Percentiles rank a stretch among this genome's conserved stretches.
Evolutionary conservation across 306 rosid species (phyloP).

Genomic region (Herpetospermum pedunculosum): DNA sequence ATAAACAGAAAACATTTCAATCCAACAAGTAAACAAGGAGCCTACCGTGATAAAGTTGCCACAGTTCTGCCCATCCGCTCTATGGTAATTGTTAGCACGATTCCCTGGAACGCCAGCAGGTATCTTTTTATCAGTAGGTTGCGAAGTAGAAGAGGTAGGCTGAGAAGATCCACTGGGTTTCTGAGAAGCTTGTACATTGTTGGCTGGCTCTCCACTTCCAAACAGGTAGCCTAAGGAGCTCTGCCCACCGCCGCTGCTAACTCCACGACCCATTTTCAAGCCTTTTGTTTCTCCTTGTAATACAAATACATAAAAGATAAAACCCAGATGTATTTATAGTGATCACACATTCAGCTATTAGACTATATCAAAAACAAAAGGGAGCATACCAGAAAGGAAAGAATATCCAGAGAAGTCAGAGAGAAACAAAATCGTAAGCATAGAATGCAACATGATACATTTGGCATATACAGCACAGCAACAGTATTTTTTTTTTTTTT

Average conservation of each 20-base stretch:
- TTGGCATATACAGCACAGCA: background rate
- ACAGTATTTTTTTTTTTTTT: too few relatives aligned
- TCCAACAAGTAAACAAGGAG: background rate
- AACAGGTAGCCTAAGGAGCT: conserved; percentile 81
- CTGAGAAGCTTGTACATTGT: conserved; percentile 14
- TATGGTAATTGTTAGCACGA: conserved; percentile 58
- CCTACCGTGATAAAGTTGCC: conserved; percentile 86
- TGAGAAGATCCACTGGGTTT: conserved; percentile 19
- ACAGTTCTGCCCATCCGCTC: conserved; percentile 86
- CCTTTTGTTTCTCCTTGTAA: conserved; percentile 3
- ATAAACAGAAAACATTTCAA: background rate
- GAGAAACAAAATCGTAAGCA: background rate
- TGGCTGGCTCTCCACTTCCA: conserved; percentile 44
- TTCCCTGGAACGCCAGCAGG: conserved; percentile 70
- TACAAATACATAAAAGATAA: background rate
- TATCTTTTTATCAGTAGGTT: conserved; percentile 26
- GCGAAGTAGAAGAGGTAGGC: conserved; percentile 20
- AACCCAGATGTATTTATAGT: background rate
- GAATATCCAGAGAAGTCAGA: background rate
- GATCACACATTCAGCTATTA: background rate
- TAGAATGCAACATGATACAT: background rate
- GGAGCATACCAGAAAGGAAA: background rate
- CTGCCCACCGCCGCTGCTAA: conserved; percentile 73
- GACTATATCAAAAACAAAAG: background rate
- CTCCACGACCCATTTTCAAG: conserved; percentile 65